These are phyloP conservation scores for Aspergillus sclerotioniger DNA, from an alignment of 495 filamentous ascomycete species.

Conservation along the genomic window DNA sequence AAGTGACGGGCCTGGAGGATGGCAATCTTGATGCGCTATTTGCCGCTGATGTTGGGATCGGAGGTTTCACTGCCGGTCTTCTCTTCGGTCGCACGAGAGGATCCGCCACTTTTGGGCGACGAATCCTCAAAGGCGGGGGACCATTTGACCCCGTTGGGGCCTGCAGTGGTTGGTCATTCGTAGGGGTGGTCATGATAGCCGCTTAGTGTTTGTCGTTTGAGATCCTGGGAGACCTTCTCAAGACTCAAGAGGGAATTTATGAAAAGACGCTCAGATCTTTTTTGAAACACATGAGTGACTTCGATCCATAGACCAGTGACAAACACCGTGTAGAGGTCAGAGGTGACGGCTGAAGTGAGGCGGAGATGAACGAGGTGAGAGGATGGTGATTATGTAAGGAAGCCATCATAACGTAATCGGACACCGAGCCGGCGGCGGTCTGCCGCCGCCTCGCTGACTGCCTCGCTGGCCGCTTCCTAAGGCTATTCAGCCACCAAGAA, in stretches of 20 bases:
- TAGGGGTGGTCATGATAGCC: conserved; percentile 37
- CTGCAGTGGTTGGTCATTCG: conserved; percentile 30
- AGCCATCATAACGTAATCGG: background rate
- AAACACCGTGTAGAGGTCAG: too few species aligned
- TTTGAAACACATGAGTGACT: too few species aligned
- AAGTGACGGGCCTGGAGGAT: conserved; percentile 22
- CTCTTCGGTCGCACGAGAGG: conserved; percentile 68
- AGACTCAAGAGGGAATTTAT: too few species aligned
- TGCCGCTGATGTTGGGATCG: conserved; percentile 19
- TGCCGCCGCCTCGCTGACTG: too few species aligned
- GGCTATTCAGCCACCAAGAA: too few species aligned
- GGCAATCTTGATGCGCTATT: conserved; percentile 26
- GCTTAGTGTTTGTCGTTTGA: background rate
- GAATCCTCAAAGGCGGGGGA: conserved; percentile 39
- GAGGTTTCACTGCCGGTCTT: conserved; percentile 30
- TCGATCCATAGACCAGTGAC: too few species aligned
- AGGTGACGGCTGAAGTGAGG: too few species aligned
- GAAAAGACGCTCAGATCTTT: too few species aligned
- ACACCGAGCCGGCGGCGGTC: too few species aligned
- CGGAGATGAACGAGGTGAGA: too few species aligned
- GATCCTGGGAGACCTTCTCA: background rate
- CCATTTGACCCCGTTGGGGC: conserved; percentile 34
- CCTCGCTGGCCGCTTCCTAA: too few species aligned
- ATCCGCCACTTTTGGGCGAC: conserved; percentile 56
- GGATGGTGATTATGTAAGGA: too few species aligned